Evolutionary conservation across 2,329 filamentous ascomycete species (phyloP), one percentile per base, ranked within the genome.

Genomic region (Rugonectria rugulosa): DNA sequence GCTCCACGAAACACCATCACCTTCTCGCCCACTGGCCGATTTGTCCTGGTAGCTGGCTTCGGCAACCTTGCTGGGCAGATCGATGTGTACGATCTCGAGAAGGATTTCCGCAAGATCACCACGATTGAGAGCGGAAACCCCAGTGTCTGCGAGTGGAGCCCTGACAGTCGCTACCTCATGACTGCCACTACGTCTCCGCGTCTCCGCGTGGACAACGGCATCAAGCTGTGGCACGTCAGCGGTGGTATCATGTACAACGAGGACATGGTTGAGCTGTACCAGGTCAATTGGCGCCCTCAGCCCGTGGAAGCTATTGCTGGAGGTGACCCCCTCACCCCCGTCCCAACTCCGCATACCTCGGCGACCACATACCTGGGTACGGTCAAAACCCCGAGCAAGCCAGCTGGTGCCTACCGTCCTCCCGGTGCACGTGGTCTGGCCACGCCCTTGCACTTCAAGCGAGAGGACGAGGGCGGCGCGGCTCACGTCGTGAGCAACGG

Each of bases 161-260:
- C 95, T 6, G 95, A 99, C 74, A 96, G 94, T 68, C 91, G 89
- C 70, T 95, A 93, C 74, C 93, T 99, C 72, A 84, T 99, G 80
- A 98, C 95, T 36, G 95, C 95, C n/a, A 99, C 94, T 17, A 98
- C 94, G 12, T 97, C 92, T 64, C 95, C 95, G 5, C 89, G 95
- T 61, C 85, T 99, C 55, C 90, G 95, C 65, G 95, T 99, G 37
- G 95, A 99, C 79, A 99, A 99, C 68, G 95, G 94, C 57, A 84
- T 99, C 65, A 93, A 93, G 72, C 85, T 99, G 67, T 99, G 93
- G 91, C 94, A 99, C 73, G 89, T 96, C 27, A 85, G 88, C 60
- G 95, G 95, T 40, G 83, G 83, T 29, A 80, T 99, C 67, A 93
- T 97, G 89, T 99, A 97, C 81, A 91, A 92, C 70, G 90, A 96